Conservation (phyloP, 208 protist genomes). For the Wallacemonas sp. region DNA sequence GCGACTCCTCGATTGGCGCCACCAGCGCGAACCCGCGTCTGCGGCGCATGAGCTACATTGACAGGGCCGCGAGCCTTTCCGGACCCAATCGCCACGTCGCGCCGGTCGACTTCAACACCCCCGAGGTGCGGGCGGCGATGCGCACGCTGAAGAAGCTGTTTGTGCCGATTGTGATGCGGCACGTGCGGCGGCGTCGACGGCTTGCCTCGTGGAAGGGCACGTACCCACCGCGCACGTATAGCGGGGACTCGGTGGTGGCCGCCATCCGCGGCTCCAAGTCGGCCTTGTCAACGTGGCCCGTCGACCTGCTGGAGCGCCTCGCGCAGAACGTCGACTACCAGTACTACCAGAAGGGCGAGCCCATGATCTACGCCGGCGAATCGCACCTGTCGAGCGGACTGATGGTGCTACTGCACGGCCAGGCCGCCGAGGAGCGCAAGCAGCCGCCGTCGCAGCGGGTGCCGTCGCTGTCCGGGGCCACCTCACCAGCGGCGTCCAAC, state of each 20-base stretch:
- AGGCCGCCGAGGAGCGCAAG: slow-evolving; percentile 53
- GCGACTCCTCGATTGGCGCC: slow-evolving; percentile 63
- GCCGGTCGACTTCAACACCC: slow-evolving; percentile 40
- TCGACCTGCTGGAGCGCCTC: slow-evolving; percentile 52
- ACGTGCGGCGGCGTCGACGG: slow-evolving; percentile 43
- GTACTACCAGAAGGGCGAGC: slow-evolving; percentile 56
- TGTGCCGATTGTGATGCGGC: slow-evolving; percentile 54
- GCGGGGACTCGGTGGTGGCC: slow-evolving; percentile 59
- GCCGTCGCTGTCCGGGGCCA: too few species aligned
- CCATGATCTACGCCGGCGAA: slow-evolving; percentile 79
- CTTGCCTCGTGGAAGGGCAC: slow-evolving; percentile 34
- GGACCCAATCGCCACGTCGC: slow-evolving; percentile 18
- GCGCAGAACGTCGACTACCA: slow-evolving; percentile 51
- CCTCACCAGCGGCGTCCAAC: neutral
- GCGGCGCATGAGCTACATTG: slow-evolving; percentile 41
- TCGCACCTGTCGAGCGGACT: slow-evolving; percentile 76
- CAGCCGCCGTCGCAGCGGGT: too few species aligned
- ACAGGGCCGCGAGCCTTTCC: slow-evolving; percentile 27
- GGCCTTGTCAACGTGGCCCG: slow-evolving; percentile 62
- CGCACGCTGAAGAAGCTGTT: slow-evolving; percentile 47
- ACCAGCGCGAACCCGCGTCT: slow-evolving; percentile 54
- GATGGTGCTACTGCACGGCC: slow-evolving; percentile 78
- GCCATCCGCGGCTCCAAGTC: slow-evolving; percentile 61
- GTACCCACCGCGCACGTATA: slow-evolving; percentile 62
- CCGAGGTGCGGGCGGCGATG: slow-evolving; percentile 47